These are phyloP conservation scores for Citropsis articulata DNA, from an alignment of 345 rosid genomes.

Conservation along the genomic window DNA sequence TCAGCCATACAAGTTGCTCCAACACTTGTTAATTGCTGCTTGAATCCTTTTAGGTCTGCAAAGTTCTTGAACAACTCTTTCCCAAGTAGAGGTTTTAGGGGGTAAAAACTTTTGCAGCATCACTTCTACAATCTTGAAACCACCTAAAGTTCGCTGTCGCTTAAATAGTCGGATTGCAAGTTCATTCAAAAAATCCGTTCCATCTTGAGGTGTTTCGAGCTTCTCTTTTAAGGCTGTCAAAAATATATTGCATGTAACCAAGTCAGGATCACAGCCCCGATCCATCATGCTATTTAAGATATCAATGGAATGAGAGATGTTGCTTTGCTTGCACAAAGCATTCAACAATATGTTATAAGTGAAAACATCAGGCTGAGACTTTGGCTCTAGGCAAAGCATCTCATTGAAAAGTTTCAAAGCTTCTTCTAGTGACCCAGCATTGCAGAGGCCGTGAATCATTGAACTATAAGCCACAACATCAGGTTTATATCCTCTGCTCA, in stretches of 20 bases:
- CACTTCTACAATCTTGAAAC: constrained; percentile 64
- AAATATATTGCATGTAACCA: constrained; percentile 70
- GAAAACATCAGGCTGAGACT: constrained; percentile 79
- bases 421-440: constrained; percentile 53
- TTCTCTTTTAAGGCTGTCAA: constrained; percentile 64
- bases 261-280: constrained; percentile 77
- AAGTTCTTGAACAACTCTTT: constrained; percentile 54
- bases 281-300: constrained; percentile 81
- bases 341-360: constrained; percentile 79
- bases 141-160: constrained; percentile 60
- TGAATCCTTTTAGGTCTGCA: constrained; percentile 67
- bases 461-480: constrained; percentile 83
- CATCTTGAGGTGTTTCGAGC: constrained; percentile 68
- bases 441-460: constrained; percentile 82
- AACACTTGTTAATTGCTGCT: constrained; percentile 60
- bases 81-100: constrained; percentile 68
- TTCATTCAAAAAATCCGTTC: constrained; percentile 71
- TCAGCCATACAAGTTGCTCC: constrained; percentile 54
- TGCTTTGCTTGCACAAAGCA: constrained; percentile 62
- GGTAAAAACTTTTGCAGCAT: constrained; percentile 70
- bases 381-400: constrained; percentile 75
- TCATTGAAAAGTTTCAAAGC: constrained; percentile 76
- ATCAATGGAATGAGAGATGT: constrained; percentile 66
- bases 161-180: constrained; percentile 64
- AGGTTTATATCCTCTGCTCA: constrained; percentile 61